Evolutionary conservation across 345 rosid genomes (phyloP).

Genomic region (Lumnitzera littorea): DNA sequence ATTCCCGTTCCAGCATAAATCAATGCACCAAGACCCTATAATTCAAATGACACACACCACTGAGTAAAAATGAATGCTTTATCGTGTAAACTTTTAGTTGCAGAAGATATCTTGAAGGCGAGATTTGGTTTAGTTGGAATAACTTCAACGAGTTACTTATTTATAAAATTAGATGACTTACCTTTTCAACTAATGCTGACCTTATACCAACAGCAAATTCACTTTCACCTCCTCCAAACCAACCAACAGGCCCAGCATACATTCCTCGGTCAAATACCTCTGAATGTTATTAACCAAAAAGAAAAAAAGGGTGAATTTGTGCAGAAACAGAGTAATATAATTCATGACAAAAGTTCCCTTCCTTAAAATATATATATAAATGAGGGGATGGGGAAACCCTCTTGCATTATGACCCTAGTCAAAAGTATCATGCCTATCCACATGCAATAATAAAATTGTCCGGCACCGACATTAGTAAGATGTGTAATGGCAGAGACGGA

Average conservation of each 20-base stretch:
- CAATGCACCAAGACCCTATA: slow-evolving; percentile 68
- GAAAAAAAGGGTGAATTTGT: background rate
- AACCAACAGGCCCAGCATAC: slow-evolving; percentile 94
- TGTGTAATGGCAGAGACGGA: too few relatives aligned
- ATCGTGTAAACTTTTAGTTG: too few relatives aligned
- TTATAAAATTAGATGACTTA: slow-evolving; percentile 10
- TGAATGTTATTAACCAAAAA: slow-evolving; percentile 14
- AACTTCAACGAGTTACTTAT: background rate
- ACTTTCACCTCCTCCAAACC: slow-evolving; percentile 94
- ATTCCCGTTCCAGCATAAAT: slow-evolving; percentile 86
- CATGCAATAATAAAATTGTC: too few relatives aligned
- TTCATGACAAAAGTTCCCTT: too few relatives aligned
- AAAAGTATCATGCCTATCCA: too few relatives aligned
- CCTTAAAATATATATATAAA: too few relatives aligned
- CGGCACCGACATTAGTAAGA: too few relatives aligned
- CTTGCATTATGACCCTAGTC: too few relatives aligned
- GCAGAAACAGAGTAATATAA: background rate
- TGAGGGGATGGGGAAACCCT: too few relatives aligned
- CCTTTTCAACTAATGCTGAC: slow-evolving; percentile 82
- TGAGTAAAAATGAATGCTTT: too few relatives aligned
- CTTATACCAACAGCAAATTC: slow-evolving; percentile 92
- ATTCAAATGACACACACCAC: background rate
- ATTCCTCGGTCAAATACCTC: slow-evolving; percentile 92
- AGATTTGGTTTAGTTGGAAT: background rate
- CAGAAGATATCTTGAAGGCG: too few relatives aligned